Evolutionary conservation across 2,329 filamentous ascomycete species (phyloP), one percentile per base, ranked within the genome.

Genomic region (Drechslerella dactyloides): DNA sequence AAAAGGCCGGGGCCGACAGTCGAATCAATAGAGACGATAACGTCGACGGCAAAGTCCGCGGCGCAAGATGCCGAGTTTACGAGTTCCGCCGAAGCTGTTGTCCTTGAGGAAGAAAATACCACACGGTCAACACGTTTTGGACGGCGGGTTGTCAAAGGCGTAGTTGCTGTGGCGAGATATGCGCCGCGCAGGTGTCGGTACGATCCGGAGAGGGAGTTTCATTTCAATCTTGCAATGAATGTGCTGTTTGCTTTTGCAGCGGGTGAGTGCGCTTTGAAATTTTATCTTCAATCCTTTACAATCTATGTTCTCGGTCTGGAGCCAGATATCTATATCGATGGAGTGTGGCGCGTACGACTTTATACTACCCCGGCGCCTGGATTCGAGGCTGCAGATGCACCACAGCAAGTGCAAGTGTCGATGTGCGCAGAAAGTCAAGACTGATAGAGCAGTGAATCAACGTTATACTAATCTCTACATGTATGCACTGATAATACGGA

Each of bases 171-270:
- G 30, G 17, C 63, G 30, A 60, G 33, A 13, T 70, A 70, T 24
- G 57, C 30, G 37, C 90, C 89, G 0, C 82, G 82, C 58, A 83
- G 84, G 74, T 90, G 89, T 78, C 86, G 89, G 51, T 93, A 88
- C 81, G 83, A 91, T 75, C 83, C 86, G 0, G 78, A 85, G 0
- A 83, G 85, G 61, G 89, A 90, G 6, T 88, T 88, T 0, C 81
- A 83, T 33, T 91, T 93, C 78, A 88, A 85, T 1, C 80, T 90
- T 75, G 81, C 82, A 1, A 81, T 90, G 77, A 93, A 93, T 76
- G 78, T 91, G 1, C 79, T 93, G 0, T 91, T 91, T 73, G 87
- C 84, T 0, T 84, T 89, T 76, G 89, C 84, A 0, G 83, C 73
- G n/a, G 52, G 66, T 70, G 53, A 44, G 66, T 70, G n/a, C 5